Evolutionary conservation across 768 basidiomycete species (phyloP), one percentile per base, ranked within the genome.

Genomic region (Mycena latifolia): DNA sequence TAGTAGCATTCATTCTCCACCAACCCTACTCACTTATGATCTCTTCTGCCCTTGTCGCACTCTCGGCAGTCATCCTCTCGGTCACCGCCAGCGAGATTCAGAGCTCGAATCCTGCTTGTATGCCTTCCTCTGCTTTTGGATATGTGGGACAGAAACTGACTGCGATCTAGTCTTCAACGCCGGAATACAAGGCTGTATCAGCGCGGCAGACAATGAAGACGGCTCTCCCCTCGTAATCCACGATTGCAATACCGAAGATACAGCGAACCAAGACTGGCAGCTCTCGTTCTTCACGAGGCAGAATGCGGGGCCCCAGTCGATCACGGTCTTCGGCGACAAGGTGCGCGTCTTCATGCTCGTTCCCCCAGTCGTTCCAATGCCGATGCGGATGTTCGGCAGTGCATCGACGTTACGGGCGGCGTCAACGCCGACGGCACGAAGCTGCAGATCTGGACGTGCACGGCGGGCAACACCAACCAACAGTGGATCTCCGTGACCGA

Each of bases 401-500:
- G 60, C 37, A 43, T 61, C 41, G 58, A 60, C n/a, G n/a, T n/a
- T n/a, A n/a, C n/a, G 41, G 29, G 22, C 7, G 60, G 51, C 10
- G 41, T 61, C 29, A 53, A 61, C 60, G 41, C 41, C 14, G 60
- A 61, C n/a, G 41, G 41, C 29, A 61, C 60, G n/a, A 52, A 52
- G 29, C 41, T 61, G 7, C 60, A 61, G 29, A 53, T 61, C 17
- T 61, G 60, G 60, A 33, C 50, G 1, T 61, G 60, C 41, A n/a
- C 6, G 20, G 24, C 25, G 5, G 22, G 31, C 7, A 60, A 31
- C 48, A 14, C 15, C 0, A 60, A 60, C 29, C 50, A 61, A 18
- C 41, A 45, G 28, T 61, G 51, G 60, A 61, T 24, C 17, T 61
- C 60, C 14, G 7, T 45, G 29, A 33, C n/a, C 15, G 51, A 61